These are phyloP conservation scores for Themeda triandra DNA, from an alignment of 176 grass and related monocot species.

Conservation along the genomic window DNA sequence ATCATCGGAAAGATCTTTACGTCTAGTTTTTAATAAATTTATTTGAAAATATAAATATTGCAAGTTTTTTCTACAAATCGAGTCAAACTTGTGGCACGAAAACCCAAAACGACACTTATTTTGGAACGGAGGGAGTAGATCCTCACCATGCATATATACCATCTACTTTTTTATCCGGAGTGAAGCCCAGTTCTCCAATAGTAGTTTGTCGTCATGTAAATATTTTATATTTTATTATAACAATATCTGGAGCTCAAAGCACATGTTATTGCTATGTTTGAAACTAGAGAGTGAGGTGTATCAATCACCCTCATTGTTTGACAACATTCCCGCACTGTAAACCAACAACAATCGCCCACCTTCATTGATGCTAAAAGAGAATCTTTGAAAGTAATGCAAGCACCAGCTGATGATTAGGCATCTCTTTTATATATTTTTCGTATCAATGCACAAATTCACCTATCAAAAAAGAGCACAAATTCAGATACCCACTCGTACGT, in stretches of 20 bases:
- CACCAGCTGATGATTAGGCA: background rate
- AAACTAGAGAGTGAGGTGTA: background rate
- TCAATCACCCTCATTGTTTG: constrained; percentile 5
- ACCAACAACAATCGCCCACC: background rate
- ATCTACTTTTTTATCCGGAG: no score
- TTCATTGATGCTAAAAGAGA: constrained; percentile 20
- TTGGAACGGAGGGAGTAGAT: no score
- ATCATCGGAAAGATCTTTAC: no score
- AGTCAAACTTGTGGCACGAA: no score
- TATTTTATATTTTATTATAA: background rate
- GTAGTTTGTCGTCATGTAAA: background rate
- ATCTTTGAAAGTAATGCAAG: constrained; percentile 25
- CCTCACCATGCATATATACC: no score
- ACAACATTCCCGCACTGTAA: background rate
- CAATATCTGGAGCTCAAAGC: background rate
- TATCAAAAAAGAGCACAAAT: background rate
- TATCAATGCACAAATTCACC: background rate
- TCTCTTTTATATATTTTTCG: background rate
- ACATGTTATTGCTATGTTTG: background rate
- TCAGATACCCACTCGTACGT: background rate
- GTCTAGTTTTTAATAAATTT: no score
- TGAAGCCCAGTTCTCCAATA: no score
- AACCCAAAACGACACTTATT: no score
- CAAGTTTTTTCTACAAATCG: no score
- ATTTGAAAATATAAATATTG: no score